phyloP scores from a whole-genome alignment of 371 early-diverging fungal genomes.

The Chytridium lagenaria region DNA sequence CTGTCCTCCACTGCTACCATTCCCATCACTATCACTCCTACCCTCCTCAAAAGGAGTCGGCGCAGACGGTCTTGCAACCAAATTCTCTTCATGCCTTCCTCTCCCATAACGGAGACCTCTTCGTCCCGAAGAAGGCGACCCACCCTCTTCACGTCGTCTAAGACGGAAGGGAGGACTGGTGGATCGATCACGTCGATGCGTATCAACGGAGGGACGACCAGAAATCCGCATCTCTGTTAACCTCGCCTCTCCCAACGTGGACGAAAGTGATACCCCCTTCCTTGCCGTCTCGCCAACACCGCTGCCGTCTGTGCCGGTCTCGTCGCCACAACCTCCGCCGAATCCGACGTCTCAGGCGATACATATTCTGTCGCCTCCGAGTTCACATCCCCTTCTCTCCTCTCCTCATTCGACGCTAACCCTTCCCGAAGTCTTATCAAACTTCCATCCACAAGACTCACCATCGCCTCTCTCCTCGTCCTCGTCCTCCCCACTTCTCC shows the following conservation, averaged over 20 bases:
- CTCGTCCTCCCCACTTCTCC: not conserved
- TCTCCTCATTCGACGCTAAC: not conserved
- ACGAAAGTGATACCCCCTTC: not conserved
- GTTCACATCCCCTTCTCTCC: not conserved
- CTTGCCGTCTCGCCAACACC: not conserved
- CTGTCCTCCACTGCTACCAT: not conserved
- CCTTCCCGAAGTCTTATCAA: not conserved
- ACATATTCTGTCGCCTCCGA: not conserved
- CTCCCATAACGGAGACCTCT: too few species aligned
- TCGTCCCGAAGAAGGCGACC: too few species aligned
- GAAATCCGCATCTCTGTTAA: not conserved
- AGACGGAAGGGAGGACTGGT: too few species aligned
- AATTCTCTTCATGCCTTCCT: too few species aligned
- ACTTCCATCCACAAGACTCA: conserved; percentile 11
- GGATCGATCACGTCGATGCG: not conserved
- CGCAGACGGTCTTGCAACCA: too few species aligned
- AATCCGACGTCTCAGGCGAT: too few species aligned
- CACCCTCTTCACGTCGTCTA: too few species aligned
- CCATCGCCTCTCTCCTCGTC: conserved; percentile 9
- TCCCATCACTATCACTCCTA: not conserved
- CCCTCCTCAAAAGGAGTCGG: too few species aligned
- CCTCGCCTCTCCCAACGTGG: not conserved
- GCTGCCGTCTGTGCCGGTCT: not conserved
- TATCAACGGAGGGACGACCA: not conserved
- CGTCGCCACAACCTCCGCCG: too few species aligned